Percentiles rank a stretch among this genome's conserved stretches.
These are phyloP conservation scores for Hypoxylon sp. DNA, from an alignment of 2,329 filamentous ascomycete genomes.

Conservation along the genomic window DNA sequence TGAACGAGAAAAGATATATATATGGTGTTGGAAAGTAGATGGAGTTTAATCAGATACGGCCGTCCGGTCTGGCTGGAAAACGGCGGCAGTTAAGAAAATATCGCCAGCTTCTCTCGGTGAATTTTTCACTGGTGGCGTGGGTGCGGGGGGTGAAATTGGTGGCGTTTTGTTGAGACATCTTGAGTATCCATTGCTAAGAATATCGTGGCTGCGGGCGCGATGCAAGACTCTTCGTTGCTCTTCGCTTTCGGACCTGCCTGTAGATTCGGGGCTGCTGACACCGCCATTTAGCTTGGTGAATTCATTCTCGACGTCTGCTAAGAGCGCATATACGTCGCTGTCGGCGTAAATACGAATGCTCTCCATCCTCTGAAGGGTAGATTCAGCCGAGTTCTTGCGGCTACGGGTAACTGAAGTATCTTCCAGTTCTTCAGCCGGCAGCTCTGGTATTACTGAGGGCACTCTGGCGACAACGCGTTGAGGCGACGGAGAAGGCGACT, in stretches of 20 bases:
- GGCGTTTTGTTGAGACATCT: constrained; percentile 50
- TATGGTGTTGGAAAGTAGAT: constrained; percentile 9
- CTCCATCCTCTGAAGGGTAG: constrained; percentile 61
- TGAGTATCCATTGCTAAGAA: constrained; percentile 56
- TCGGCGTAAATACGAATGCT: constrained; percentile 79
- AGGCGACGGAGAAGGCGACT: constrained; percentile 63
- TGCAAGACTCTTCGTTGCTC: constrained; percentile 61
- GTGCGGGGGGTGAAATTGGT: constrained; percentile 55
- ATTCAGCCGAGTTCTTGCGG: constrained; percentile 49
- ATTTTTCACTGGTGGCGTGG: constrained; percentile 57
- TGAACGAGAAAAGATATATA: constrained; percentile 10
- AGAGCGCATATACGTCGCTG: constrained; percentile 75
- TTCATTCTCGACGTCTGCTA: constrained; percentile 76
- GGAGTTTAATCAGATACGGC: constrained; percentile 25
- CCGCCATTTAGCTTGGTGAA: constrained; percentile 64
- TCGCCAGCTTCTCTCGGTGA: constrained; percentile 50
- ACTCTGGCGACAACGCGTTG: constrained; percentile 68
- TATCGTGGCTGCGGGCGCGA: constrained; percentile 67
- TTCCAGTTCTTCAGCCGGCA: constrained; percentile 64
- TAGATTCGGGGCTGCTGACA: constrained; percentile 41
- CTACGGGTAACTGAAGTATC: constrained; percentile 48
- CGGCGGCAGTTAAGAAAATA: constrained; percentile 65
- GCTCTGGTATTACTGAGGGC: constrained; percentile 70
- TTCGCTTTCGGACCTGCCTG: constrained; percentile 49
- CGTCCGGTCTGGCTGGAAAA: constrained; percentile 61